Evolutionary conservation across 441 rosid species (phyloP), one percentile per base, ranked within the genome.

Genomic region (Cnidoscolus chayamansa): DNA sequence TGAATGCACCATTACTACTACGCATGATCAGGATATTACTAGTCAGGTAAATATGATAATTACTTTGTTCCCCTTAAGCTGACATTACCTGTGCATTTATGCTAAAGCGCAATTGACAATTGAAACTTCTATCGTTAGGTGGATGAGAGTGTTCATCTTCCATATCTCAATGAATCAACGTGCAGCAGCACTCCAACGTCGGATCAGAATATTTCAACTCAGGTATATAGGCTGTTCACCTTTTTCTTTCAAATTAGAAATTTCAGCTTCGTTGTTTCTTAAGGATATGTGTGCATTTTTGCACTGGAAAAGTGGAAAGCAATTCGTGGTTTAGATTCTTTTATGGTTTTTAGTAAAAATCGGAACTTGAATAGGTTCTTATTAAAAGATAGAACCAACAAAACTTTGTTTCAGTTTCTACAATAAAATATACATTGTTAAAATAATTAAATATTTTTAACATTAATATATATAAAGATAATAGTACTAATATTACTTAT

Each of bases 141-240:
- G 19, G 40, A 37, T 17, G 17, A 53, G 35, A 37, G 11, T 30
- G 19, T 30, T 72, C 70, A 58, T 32, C 65, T 73, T 55, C 32
- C 76, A 58, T 47, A 67, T 58, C 65, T 65, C 43, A 58, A 25
- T 57, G 54, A 57, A 51, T 58, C 65, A 73, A 77, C 64, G 47
- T 40, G 72, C 78, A 35, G 43, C 40, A 58, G 64, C 65, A 12
- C 20, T 58, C 59, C 79, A 77, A 73, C 31, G 30, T 37, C 19
- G 47, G 47, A 50, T 53, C 51, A 43, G 47, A 76, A 65, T 68
- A 69, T 31, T 61, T 75, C 62, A 73, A 45, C 80, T 49, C 49
- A 70, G 80, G 80, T 80, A 48, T 48, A 35, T 32, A 6, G 19
- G 20, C 31, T 11, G 12, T 16, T 37, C 30, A 37, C 5, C 16